A percentile compares a stretch with the other conserved stretches of the same genome.
Evolutionary conservation across 129 eudicot species (phyloP).

Genomic region (Sambucus nigra): DNA sequence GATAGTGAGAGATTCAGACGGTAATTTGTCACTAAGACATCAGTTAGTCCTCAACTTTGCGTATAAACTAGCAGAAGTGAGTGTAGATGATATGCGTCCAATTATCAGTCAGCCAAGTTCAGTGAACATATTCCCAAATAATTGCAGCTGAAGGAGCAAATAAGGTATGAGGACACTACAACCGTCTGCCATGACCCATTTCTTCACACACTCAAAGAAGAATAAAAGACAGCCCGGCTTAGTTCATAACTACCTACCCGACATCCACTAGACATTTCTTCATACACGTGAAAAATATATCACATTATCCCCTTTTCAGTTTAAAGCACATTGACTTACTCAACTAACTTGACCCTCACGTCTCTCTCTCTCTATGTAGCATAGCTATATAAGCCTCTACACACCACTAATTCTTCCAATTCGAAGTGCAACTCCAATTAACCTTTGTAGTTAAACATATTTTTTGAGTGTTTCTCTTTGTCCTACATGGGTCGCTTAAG

Average conservation of each 20-base stretch:
- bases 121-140: no score
- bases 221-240: no score
- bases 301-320: neutral
- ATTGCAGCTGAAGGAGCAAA: no score
- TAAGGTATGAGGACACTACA: no score
- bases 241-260: constrained; percentile 37
- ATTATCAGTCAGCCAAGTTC: no score
- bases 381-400: constrained; percentile 24
- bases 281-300: neutral
- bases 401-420: constrained; percentile 14
- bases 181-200: no score
- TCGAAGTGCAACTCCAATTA: constrained; percentile 5
- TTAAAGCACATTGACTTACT: constrained; percentile 14
- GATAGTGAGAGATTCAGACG: no score
- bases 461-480: constrained; percentile 3
- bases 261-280: constrained; percentile 25
- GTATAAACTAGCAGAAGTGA: no score
- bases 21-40: no score
- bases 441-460: constrained; percentile 7
- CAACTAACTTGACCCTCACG: constrained; percentile 6
- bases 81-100: no score
- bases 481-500: constrained; percentile 37
- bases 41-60: no score
- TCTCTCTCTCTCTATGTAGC: neutral
- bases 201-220: no score